phyloP scores from a whole-genome alignment of 2,329 filamentous ascomycete genomes.

The Beauveria bassiana region DNA sequence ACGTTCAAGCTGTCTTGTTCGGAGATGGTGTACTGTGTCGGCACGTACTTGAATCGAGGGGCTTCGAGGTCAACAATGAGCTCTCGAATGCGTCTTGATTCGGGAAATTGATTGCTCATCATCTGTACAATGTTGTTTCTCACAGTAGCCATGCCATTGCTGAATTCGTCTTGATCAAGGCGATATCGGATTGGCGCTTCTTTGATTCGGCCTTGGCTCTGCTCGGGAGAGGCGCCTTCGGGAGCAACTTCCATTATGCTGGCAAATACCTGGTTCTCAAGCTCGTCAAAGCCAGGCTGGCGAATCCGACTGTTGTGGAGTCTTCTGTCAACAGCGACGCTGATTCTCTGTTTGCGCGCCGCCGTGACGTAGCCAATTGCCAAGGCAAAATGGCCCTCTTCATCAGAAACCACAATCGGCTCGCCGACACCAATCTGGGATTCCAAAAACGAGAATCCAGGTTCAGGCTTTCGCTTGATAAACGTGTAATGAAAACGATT shows the following conservation, averaged over 20 bases:
- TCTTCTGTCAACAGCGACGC: conserved; percentile 81
- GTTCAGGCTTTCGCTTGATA: conserved; percentile 54
- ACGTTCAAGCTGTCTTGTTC: conserved; percentile 67
- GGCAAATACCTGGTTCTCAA: conserved; percentile 74
- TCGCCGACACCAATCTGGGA: conserved; percentile 84
- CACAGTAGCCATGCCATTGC: conserved; percentile 91
- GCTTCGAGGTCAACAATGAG: conserved; percentile 71
- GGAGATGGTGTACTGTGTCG: conserved; percentile 56
- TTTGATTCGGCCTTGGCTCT: conserved; percentile 44
- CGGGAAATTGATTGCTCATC: conserved; percentile 72
- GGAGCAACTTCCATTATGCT: conserved; percentile 80
- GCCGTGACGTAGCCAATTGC: conserved; percentile 85
- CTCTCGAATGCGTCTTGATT: conserved; percentile 63
- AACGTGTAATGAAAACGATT: conserved; percentile 87
- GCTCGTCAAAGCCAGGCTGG: conserved; percentile 66
- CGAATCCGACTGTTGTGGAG: conserved; percentile 79
- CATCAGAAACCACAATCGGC: conserved; percentile 92
- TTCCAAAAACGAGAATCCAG: conserved; percentile 77
- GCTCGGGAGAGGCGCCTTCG: conserved; percentile 44
- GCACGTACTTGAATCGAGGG: conserved; percentile 62
- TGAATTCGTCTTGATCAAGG: conserved; percentile 96
- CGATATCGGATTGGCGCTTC: conserved; percentile 62
- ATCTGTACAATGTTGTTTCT: conserved; percentile 89
- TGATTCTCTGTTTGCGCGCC: conserved; percentile 67
- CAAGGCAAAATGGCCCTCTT: conserved; percentile 88